A percentile compares a stretch with the other conserved stretches of the same genome.
phyloP scores from a whole-genome alignment of 768 basidiomycete species.

The Stropharia rugosoannulata region DNA sequence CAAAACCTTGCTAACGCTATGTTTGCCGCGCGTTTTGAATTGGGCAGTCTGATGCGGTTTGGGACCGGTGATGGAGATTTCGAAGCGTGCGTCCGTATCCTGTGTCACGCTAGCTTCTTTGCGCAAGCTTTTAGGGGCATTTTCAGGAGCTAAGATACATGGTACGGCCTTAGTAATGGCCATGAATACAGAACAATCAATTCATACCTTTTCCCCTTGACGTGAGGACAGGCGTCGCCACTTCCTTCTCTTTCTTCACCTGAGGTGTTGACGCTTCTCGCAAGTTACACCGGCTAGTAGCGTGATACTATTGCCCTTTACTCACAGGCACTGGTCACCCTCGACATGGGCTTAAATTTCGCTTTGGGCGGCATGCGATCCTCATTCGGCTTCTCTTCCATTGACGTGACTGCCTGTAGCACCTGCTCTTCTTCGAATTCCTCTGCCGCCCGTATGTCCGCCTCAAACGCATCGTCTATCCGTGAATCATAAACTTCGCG shows the following conservation, averaged over 20 bases:
- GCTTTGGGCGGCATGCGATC: too few relatives aligned
- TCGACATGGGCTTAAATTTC: background rate
- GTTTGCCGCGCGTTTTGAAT: conserved; percentile 44
- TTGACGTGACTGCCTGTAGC: background rate
- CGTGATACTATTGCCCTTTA: too few relatives aligned
- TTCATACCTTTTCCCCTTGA: background rate
- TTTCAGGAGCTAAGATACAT: background rate
- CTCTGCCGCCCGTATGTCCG: background rate
- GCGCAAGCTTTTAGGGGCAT: background rate
- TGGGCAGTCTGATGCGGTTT: conserved; percentile 19
- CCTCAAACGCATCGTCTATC: background rate
- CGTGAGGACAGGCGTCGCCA: background rate
- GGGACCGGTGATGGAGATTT: conserved; percentile 25
- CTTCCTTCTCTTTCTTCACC: conserved; percentile 9
- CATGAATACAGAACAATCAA: background rate
- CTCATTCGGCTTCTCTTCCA: too few relatives aligned
- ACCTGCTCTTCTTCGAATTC: too few relatives aligned
- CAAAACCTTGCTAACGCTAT: conserved; percentile 39
- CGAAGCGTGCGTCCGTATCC: conserved; percentile 26
- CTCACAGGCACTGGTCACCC: too few relatives aligned
- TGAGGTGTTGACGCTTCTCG: background rate
- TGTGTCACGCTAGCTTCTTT: conserved; percentile 1
- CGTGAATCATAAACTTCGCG: background rate
- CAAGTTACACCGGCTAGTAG: too few relatives aligned
- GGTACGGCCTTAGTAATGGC: background rate